Percentiles rank a stretch among this genome's conserved stretches.
Evolutionary conservation across 1,139 yeast genomes (phyloP).

Genomic region (Blastobotrys apis): DNA sequence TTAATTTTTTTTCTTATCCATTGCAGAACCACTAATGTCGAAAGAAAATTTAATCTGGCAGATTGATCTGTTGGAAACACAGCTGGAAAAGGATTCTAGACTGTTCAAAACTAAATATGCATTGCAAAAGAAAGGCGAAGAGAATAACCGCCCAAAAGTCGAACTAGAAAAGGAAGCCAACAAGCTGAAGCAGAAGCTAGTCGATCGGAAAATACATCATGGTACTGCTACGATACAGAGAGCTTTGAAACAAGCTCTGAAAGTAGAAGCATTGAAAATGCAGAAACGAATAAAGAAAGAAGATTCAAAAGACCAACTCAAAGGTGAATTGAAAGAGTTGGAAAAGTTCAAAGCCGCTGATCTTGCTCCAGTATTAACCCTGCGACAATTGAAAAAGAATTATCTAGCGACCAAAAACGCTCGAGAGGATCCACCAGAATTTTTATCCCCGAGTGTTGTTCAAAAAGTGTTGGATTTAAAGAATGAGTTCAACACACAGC

Average conservation of each 20-base stretch:
- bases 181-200: slow-evolving; percentile 29
- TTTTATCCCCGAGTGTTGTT: slow-evolving; percentile 15
- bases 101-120: slow-evolving; percentile 32
- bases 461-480: slow-evolving; percentile 9
- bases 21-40: slow-evolving; percentile 1
- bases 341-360: slow-evolving; percentile 23
- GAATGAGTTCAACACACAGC: slow-evolving; percentile 4
- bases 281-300: slow-evolving; percentile 29
- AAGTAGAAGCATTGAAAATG: slow-evolving; percentile 34
- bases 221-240: slow-evolving; percentile 30
- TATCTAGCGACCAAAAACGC: slow-evolving; percentile 20
- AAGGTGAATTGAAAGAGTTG: slow-evolving; percentile 29
- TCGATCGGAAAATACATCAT: slow-evolving; percentile 34
- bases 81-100: slow-evolving; percentile 28
- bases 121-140: slow-evolving; percentile 21
- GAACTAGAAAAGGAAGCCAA: slow-evolving; percentile 21
- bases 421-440: slow-evolving; percentile 21
- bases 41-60: slow-evolving; percentile 30
- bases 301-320: slow-evolving; percentile 21
- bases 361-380: slow-evolving; percentile 25
- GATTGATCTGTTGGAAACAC: slow-evolving; percentile 37
- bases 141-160: slow-evolving; percentile 16
- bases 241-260: slow-evolving; percentile 31
- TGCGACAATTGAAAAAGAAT: slow-evolving; percentile 25
- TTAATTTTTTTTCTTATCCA: slow-evolving; percentile 2